Base-by-base conservation (phyloP, 1,139 yeast species). In the Pichia sp. region DNA sequence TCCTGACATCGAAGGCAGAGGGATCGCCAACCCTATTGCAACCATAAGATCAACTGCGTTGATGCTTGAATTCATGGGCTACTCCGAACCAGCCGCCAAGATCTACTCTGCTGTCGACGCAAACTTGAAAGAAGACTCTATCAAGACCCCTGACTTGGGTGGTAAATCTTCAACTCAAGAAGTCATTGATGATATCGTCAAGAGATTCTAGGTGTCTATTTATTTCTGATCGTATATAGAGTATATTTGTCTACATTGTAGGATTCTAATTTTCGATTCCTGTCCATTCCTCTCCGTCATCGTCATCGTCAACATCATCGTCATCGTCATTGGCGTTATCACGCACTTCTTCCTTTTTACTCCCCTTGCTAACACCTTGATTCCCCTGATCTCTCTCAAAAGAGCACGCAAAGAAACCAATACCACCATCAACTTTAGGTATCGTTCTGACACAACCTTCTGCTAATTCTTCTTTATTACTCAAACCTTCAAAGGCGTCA, bases 21-120 rank as follows among this genome's bases (percentile, higher is more conserved):
- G 87, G 65, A 92, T 93, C 68, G 83, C 98, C 58, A 93, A 93
- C 80, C 99, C 99, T 62, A 84, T 93, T 68, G 99, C 99, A 55
- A 93, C 98, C 50, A 92, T 93, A 70, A 86, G 99, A 76, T 93
- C 98, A 32, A 85, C 97, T 56, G 99, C 98, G 55, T 80, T 93
- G 70, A 88, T 95, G 96, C 82, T 93, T 73, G 98, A 93, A 75
- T 92, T 92, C 77, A 83, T 93, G 84, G 99, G 99, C 57, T 80
- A 85, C 75, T 75, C 90, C 50, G 83, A 85, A 64, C 90, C 97
- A 55, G 98, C 99, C 58, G 90, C 95, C 60, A 83, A 85, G 67
- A 93, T 95, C 65, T 88, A 92, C 76, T 82, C 81, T 67, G 99
- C 99, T 53, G 98, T 93, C 54, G 97, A 93, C 71, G 95, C 93